Evolutionary conservation across 352 stramenopile species (phyloP), one percentile per base, ranked within the genome.

Genomic region (Pythium angustatum): DNA sequence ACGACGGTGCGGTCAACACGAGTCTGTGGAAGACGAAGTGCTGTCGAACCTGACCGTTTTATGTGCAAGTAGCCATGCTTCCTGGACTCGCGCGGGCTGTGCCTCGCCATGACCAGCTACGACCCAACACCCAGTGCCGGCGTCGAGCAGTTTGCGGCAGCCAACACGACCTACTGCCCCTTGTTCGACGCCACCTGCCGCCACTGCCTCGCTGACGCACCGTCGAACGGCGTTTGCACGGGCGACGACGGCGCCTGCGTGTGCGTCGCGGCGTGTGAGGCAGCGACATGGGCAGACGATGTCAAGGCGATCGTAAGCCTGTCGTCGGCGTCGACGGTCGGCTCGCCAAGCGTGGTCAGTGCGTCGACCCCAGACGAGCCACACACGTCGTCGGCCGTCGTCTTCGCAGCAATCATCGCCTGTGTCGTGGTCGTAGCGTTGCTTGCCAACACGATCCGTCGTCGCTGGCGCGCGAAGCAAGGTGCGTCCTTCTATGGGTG

Each of bases 141-240:
- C 27, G 76, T 77, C 50, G 76, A 69, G 17, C 58, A 66, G 19
- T 82, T 85, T 55, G 75, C 71, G 27, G 81, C 79, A 5, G 68
- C 64, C 31, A 84, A 81, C 61, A 71, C 76, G 26, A 81, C 75
- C 15, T 88, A 88, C 47, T 88, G 79, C 43, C 64, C 71, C 11
- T 36, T 63, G 3, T 52, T 68, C 33, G 79, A 87, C 50, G 3
- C 53, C 0, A 69, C 64, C 10, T 88, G 79, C 53, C 40, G 30
- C 2, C 58, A 72, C 26, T 88, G 79, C 47, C 66, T 68, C 2
- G n/a, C 21, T 17, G 62, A 36, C 30, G 30, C 45, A 34, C 36
- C 36, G 26, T 60, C 1, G 56, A 15, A 62, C 62, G 15, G 67
- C 61, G 19, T 73, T 64, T 85, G 76, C 64, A 59, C 68, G 0